Evolutionary conservation across 768 basidiomycete genomes (phyloP).

Genomic region (Saitozyma podzolica): DNA sequence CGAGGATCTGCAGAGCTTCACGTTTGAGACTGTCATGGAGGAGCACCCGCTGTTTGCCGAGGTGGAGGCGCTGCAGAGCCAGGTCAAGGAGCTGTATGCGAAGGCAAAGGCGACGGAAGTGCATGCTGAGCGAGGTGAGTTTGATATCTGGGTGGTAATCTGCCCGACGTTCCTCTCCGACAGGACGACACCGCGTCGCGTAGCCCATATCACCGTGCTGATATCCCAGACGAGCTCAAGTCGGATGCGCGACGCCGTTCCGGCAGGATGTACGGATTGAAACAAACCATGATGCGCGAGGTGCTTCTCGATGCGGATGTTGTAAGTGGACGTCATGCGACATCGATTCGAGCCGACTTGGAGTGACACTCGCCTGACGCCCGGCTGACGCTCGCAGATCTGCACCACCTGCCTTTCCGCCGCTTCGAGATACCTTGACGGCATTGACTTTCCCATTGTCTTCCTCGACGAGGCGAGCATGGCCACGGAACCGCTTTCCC

Average conservation of each 20-base stretch:
- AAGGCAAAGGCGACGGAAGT: conserved; percentile 1
- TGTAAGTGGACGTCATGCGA: conserved; percentile 27
- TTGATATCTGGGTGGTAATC: background rate
- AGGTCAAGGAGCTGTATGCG: conserved; percentile 4
- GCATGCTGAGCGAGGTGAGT: conserved; percentile 1
- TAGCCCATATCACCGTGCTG: background rate
- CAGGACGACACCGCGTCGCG: background rate
- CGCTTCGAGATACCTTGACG: conserved; percentile 61
- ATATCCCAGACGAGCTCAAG: conserved; percentile 1
- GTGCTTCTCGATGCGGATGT: conserved; percentile 43
- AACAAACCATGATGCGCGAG: conserved; percentile 20
- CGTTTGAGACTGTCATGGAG: conserved; percentile 53
- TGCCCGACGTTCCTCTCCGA: background rate
- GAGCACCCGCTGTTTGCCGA: conserved; percentile 61
- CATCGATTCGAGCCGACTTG: too few species aligned
- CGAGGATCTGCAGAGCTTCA: conserved; percentile 59
- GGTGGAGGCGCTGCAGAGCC: conserved; percentile 49
- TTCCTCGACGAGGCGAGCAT: conserved; percentile 94
- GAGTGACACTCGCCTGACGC: background rate
- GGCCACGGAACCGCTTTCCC: conserved; percentile 89
- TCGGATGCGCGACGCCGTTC: conserved; percentile 1
- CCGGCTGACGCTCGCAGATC: conserved; percentile 27
- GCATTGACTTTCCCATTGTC: conserved; percentile 83
- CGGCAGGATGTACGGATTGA: conserved; percentile 10
- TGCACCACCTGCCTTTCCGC: conserved; percentile 87